Evolutionary conservation across 768 basidiomycete species (phyloP).

Genomic region (Rhodotorula paludigena): DNA sequence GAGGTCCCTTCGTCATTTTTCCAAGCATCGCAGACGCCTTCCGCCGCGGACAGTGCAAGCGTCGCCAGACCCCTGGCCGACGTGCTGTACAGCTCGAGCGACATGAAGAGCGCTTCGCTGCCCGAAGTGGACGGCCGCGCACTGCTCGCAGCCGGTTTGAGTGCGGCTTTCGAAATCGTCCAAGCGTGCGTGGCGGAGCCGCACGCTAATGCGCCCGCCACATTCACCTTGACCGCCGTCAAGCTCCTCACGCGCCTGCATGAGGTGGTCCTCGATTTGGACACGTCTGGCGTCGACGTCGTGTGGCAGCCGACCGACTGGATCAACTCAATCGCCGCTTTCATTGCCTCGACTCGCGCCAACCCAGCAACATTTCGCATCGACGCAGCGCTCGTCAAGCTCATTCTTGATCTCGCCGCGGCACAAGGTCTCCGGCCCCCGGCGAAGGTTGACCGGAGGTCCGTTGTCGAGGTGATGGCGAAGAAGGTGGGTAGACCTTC

Average conservation of each 20-base stretch:
- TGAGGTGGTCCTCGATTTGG: conserved; percentile 47
- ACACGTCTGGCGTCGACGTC: neutral
- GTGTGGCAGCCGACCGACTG: neutral
- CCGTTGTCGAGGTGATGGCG: conserved; percentile 58
- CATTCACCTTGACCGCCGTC: conserved; percentile 56
- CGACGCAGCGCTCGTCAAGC: neutral
- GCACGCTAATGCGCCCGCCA: conserved; percentile 53
- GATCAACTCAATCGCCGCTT: no score
- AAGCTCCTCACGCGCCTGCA: no score
- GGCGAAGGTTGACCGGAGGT: conserved; percentile 49
- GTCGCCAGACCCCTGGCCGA: no score
- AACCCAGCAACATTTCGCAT: no score
- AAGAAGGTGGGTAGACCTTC: conserved; percentile 49
- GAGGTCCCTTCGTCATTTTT: no score
- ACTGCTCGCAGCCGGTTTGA: neutral
- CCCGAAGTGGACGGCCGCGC: neutral
- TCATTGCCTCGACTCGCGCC: no score
- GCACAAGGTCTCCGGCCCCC: conserved; percentile 46
- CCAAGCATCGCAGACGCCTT: no score
- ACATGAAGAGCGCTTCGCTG: no score
- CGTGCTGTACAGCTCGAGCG: no score
- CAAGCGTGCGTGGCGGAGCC: conserved; percentile 62
- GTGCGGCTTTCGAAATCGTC: conserved; percentile 54
- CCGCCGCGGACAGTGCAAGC: no score
- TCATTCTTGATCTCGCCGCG: neutral